Evolutionary conservation across 305 asterid species (phyloP).

Genomic region (Fraxinus greggii): DNA sequence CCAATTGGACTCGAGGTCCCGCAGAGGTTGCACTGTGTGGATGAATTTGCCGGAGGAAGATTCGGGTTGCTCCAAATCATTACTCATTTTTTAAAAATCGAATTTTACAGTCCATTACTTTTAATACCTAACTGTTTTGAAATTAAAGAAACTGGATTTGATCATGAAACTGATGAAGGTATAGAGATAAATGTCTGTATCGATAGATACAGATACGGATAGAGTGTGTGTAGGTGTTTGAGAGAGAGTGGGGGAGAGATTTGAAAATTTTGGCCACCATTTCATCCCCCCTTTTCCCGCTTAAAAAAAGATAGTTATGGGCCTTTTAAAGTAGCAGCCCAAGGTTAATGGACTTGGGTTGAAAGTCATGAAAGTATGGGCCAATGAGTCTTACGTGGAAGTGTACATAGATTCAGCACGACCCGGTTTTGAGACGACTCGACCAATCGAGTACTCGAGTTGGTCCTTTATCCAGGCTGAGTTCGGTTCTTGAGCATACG

Average conservation of each 20-base stretch:
- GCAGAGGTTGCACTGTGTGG: slow-evolving; percentile 65
- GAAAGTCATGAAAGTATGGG: not conserved
- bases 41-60: slow-evolving; percentile 49
- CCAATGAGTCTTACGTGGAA: not conserved
- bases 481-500: too few species aligned
- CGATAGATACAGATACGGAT: not conserved
- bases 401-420: not conserved
- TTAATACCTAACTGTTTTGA: not conserved
- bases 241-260: not conserved
- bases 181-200: not conserved
- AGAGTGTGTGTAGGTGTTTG: slow-evolving; percentile 6
- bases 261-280: slow-evolving; percentile 20
- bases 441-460: not conserved
- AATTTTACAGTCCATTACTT: slow-evolving; percentile 22
- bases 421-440: not conserved
- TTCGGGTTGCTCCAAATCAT: slow-evolving; percentile 33
- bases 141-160: not conserved
- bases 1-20: slow-evolving; percentile 91
- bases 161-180: not conserved
- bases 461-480: not conserved
- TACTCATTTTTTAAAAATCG: slow-evolving; percentile 31
- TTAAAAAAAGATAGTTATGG: not conserved
- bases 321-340: not conserved
- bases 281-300: slow-evolving; percentile 31
- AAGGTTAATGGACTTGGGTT: not conserved